A percentile compares a stretch with the other conserved stretches of the same genome.
Conservation (phyloP, 495 filamentous ascomycete genomes). For the Penicillium taxi region DNA sequence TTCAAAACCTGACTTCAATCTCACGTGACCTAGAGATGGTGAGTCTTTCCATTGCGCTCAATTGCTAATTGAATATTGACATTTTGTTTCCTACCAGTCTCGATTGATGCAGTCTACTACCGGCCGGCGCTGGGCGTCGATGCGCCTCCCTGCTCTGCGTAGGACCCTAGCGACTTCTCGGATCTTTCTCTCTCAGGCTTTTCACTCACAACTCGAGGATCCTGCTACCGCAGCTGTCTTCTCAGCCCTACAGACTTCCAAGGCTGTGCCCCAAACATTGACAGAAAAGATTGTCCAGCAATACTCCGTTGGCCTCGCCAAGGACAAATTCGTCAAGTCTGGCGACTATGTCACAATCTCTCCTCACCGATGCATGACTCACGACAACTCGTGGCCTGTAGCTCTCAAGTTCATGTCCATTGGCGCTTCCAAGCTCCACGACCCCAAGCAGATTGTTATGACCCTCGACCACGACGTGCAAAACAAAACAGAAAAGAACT, state of each 20-base stretch:
- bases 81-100: constrained; percentile 15
- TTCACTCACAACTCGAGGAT: constrained; percentile 44
- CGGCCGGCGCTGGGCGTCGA: constrained; percentile 20
- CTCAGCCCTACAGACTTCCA: constrained; percentile 28
- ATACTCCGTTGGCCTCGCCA: constrained; percentile 61
- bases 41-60: neutral
- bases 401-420: constrained; percentile 82
- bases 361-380: constrained; percentile 75
- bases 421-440: constrained; percentile 66
- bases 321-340: constrained; percentile 61
- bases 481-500: constrained; percentile 73
- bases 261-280: constrained; percentile 56
- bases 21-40: too few species aligned
- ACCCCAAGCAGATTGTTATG: constrained; percentile 74
- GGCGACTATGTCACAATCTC: constrained; percentile 80
- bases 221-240: constrained; percentile 36
- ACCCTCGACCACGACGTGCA: constrained; percentile 92
- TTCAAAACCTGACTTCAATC: too few species aligned
- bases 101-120: constrained; percentile 25
- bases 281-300: constrained; percentile 90
- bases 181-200: constrained; percentile 37
- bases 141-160: constrained; percentile 20
- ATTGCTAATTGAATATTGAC: constrained; percentile 6
- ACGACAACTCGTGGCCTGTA: constrained; percentile 90
- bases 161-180: constrained; percentile 36